phyloP scores from a whole-genome alignment of 176 grass and related monocot species.

The Oryza glumipatula region DNA sequence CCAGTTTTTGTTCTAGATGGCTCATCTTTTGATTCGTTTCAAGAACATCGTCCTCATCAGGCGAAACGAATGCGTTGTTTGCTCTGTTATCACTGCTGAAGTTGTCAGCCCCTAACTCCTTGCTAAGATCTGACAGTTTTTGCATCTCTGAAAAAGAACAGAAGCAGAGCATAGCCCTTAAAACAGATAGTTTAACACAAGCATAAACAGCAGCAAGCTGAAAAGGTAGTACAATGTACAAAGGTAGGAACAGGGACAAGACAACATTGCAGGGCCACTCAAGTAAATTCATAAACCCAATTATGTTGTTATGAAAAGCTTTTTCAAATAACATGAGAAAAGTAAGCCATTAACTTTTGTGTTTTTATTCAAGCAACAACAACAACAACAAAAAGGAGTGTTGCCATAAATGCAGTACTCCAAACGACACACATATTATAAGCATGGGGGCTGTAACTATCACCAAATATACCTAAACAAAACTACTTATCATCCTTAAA shows the following conservation, averaged over 20 bases:
- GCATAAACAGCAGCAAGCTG: conserved; percentile 9
- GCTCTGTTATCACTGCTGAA: conserved; percentile 43
- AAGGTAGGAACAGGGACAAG: background rate
- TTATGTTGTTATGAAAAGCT: background rate
- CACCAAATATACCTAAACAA: background rate
- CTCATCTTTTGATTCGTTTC: conserved; percentile 55
- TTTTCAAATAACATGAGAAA: background rate
- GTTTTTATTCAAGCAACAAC: background rate
- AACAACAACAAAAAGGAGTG: background rate
- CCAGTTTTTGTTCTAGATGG: conserved; percentile 53
- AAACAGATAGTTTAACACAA: background rate
- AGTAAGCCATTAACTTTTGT: background rate
- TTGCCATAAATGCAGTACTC: background rate
- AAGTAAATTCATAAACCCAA: background rate
- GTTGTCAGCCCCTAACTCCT: conserved; percentile 35
- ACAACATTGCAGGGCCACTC: background rate
- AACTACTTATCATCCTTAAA: background rate
- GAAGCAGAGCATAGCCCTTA: conserved; percentile 8
- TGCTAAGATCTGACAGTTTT: conserved; percentile 52
- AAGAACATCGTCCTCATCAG: conserved; percentile 12
- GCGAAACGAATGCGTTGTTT: conserved; percentile 28
- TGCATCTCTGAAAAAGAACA: conserved; percentile 54
- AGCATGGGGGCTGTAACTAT: background rate
- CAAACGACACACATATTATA: background rate
- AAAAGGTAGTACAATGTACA: background rate